Conservation (phyloP, 495 filamentous ascomycete species). For the Penicillium parvum region DNA sequence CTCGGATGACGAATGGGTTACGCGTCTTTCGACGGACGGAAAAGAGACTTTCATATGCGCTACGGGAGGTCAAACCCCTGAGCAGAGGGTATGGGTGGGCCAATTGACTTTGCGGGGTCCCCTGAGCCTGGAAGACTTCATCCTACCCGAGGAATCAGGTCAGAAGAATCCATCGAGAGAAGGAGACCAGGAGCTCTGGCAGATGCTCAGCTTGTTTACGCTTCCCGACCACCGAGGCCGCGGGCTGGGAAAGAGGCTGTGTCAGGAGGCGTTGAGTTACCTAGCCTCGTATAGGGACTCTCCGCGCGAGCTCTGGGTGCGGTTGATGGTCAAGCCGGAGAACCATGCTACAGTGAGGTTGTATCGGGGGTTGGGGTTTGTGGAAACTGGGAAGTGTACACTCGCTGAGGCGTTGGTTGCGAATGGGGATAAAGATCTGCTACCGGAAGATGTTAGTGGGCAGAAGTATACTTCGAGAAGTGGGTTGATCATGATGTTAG, state of each 20-base stretch:
- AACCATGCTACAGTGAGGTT: constrained; percentile 27
- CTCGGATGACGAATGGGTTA: constrained; percentile 23
- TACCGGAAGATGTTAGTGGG: constrained; percentile 23
- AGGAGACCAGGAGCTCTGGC: constrained; percentile 28
- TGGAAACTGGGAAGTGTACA: constrained; percentile 23
- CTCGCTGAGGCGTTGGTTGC: constrained; percentile 29
- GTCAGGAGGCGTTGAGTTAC: constrained; percentile 26
- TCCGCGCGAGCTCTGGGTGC: constrained; percentile 15
- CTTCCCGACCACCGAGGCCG: constrained; percentile 27
- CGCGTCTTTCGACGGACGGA: constrained; percentile 12
- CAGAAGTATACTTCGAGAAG: constrained; percentile 19
- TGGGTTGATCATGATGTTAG: constrained; percentile 20
- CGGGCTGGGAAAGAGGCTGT: constrained; percentile 31
- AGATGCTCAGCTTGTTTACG: constrained; percentile 35
- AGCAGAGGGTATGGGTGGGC: constrained; percentile 26
- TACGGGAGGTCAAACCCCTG: constrained; percentile 11
- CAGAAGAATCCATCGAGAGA: constrained; percentile 14
- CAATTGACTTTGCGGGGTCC: constrained; percentile 33
- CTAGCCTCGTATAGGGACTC: constrained; percentile 11
- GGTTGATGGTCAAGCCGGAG: constrained; percentile 30
- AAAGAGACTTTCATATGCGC: constrained; percentile 31
- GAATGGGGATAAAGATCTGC: constrained; percentile 31
- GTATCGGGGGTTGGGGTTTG: constrained; percentile 31
- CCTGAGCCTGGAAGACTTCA: constrained; percentile 12
- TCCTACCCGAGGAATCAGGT: constrained; percentile 17